phyloP scores from a whole-genome alignment of 805 yeast genomes.

The Candida stauntonica region DNA sequence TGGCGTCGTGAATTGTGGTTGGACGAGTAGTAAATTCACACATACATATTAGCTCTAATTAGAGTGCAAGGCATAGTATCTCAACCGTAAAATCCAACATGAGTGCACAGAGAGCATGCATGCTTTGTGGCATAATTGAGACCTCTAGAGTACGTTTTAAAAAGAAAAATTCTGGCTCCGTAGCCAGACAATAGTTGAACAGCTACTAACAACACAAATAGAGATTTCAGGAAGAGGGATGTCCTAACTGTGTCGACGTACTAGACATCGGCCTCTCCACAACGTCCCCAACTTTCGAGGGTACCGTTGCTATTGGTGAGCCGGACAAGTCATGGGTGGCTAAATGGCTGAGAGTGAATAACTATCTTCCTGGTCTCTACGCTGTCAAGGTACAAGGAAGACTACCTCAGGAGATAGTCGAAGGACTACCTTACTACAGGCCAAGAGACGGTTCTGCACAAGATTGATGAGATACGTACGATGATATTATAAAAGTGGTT shows the following conservation, averaged over 20 bases:
- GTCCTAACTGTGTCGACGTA: conserved; percentile 94
- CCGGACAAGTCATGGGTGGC: conserved; percentile 93
- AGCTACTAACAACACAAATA: too few species aligned
- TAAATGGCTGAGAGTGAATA: conserved; percentile 88
- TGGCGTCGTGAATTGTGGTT: too few species aligned
- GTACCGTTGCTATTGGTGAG: conserved; percentile 84
- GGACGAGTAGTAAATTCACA: too few species aligned
- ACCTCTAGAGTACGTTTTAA: conserved; percentile 57
- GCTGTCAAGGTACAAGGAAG: conserved; percentile 93
- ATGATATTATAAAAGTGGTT: too few species aligned
- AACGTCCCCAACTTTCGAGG: conserved; percentile 95
- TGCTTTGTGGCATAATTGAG: conserved; percentile 93
- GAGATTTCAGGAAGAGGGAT: conserved; percentile 78
- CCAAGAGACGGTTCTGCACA: conserved; percentile 92
- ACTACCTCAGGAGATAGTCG: conserved; percentile 80
- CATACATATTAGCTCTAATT: too few species aligned
- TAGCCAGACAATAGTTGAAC: not conserved
- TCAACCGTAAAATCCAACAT: too few species aligned
- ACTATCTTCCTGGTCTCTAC: conserved; percentile 82
- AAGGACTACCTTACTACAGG: conserved; percentile 72
- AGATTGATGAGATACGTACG: too few species aligned
- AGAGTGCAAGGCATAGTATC: too few species aligned
- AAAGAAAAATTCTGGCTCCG: too few species aligned
- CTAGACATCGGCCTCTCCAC: conserved; percentile 82
- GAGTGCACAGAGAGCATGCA: conserved; percentile 68